Percentiles rank a stretch among this genome's conserved stretches.
These are phyloP conservation scores for Fusarium decemcellulare DNA, from an alignment of 2,329 filamentous ascomycete species.

Conservation along the genomic window DNA sequence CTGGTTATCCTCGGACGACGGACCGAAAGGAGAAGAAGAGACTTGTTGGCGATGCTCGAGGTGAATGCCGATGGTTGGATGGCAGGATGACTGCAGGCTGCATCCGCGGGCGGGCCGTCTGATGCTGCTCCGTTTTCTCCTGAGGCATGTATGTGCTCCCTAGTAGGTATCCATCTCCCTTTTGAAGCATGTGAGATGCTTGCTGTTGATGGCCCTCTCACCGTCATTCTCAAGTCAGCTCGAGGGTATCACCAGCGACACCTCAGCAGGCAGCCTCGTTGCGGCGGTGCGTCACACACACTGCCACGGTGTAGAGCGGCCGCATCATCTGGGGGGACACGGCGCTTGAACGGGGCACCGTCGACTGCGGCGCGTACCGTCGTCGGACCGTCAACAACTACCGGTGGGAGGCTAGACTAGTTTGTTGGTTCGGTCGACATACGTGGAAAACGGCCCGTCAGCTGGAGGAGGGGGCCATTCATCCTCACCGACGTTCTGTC, in stretches of 20 bases:
- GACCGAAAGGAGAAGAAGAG: slow-evolving; percentile 2
- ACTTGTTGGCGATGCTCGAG: background rate
- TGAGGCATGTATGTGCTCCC: no score
- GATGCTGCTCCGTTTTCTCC: background rate
- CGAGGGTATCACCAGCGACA: slow-evolving; percentile 17
- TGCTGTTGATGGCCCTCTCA: slow-evolving; percentile 2
- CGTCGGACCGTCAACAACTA: background rate
- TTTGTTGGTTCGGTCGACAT: background rate
- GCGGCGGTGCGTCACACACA: slow-evolving; percentile 21
- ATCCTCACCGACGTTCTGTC: slow-evolving; percentile 34
- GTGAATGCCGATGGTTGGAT: slow-evolving; percentile 15
- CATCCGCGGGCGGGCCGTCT: background rate
- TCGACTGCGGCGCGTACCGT: slow-evolving; percentile 8
- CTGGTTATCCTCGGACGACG: background rate
- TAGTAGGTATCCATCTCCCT: background rate
- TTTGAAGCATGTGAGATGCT: slow-evolving; percentile 21
- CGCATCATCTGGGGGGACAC: slow-evolving; percentile 12
- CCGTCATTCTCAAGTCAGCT: slow-evolving; percentile 14
- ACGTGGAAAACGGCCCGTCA: slow-evolving; percentile 26
- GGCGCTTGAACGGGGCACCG: background rate
- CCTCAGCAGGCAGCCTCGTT: slow-evolving; percentile 32
- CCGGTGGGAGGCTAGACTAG: background rate
- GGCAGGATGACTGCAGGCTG: slow-evolving; percentile 36
- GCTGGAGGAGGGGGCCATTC: slow-evolving; percentile 11
- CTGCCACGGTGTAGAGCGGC: slow-evolving; percentile 23